Conservation (phyloP, 768 basidiomycete species). For the Naganishia randhawae region DNA sequence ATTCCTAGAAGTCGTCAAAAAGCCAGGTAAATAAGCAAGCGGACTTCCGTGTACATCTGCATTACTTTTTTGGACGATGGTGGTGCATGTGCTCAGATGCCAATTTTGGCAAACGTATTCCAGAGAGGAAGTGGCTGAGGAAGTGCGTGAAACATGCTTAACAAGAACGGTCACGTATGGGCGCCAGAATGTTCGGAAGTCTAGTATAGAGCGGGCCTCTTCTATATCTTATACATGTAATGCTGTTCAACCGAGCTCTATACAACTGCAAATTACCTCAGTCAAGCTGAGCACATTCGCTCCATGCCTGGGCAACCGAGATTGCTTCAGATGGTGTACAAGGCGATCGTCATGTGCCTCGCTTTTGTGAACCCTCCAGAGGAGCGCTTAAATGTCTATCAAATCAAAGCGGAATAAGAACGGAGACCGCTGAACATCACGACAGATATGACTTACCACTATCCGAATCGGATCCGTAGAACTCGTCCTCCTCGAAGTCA, state of each 20-base stretch:
- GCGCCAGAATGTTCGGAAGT: background rate
- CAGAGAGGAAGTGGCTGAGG: too few relatives aligned
- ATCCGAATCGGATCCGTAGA: constrained; percentile 50
- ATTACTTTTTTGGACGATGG: too few relatives aligned
- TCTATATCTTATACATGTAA: constrained; percentile 12
- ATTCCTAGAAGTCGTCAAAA: too few relatives aligned
- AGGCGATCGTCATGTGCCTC: background rate
- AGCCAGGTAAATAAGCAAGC: too few relatives aligned
- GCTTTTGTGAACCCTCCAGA: background rate
- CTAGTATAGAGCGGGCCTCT: background rate
- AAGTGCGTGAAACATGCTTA: too few relatives aligned
- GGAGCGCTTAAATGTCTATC: background rate
- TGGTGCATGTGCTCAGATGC: too few relatives aligned
- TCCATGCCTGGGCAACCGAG: constrained; percentile 13
- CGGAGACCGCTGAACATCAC: background rate
- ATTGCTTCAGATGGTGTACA: constrained; percentile 11
- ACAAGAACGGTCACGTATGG: too few relatives aligned
- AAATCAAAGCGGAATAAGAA: background rate
- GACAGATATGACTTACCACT: constrained; percentile 41
- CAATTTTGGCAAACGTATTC: too few relatives aligned
- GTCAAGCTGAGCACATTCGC: background rate
- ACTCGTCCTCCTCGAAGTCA: constrained; percentile 52
- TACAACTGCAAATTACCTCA: constrained; percentile 20
- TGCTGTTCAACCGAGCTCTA: constrained; percentile 22
- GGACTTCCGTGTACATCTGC: too few relatives aligned